Conservation (phyloP, 179 eudicot species). For the Carnegiea gigantea region DNA sequence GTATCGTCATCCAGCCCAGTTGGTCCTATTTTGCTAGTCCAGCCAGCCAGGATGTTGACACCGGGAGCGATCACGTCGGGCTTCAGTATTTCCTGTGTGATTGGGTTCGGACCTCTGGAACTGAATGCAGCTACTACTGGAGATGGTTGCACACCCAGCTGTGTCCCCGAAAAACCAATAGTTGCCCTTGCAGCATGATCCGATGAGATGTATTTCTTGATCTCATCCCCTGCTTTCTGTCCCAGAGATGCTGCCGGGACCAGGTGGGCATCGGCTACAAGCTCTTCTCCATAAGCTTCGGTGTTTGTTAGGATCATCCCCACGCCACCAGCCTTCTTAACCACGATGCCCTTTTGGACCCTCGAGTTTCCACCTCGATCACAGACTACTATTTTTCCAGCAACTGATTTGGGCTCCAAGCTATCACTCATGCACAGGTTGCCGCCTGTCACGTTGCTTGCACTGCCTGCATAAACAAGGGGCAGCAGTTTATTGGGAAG, state of each 20-base stretch:
- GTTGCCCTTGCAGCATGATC: conserved; percentile 34
- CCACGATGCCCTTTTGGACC: conserved; percentile 57
- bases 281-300: conserved; percentile 54
- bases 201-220: conserved; percentile 48
- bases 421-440: conserved; percentile 44
- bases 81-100: not conserved
- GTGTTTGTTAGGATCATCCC: conserved; percentile 68
- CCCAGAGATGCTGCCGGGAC: conserved; percentile 47
- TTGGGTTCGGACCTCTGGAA: conserved; percentile 66
- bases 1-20: conserved; percentile 41
- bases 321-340: conserved; percentile 55
- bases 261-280: conserved; percentile 61
- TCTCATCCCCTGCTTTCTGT: conserved; percentile 29
- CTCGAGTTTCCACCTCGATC: conserved; percentile 63
- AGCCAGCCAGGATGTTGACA: conserved; percentile 43
- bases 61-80: conserved; percentile 4
- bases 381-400: conserved; percentile 62
- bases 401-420: conserved; percentile 40
- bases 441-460: conserved; percentile 40
- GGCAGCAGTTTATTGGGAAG: conserved; percentile 33
- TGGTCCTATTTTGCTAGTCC: conserved; percentile 54
- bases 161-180: conserved; percentile 30
- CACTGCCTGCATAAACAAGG: conserved; percentile 52
- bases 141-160: conserved; percentile 55
- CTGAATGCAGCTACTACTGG: conserved; percentile 65